Evolutionary conservation across 345 rosid genomes (phyloP), one percentile per base, ranked within the genome.

Genomic region (Citropsis articulata): DNA sequence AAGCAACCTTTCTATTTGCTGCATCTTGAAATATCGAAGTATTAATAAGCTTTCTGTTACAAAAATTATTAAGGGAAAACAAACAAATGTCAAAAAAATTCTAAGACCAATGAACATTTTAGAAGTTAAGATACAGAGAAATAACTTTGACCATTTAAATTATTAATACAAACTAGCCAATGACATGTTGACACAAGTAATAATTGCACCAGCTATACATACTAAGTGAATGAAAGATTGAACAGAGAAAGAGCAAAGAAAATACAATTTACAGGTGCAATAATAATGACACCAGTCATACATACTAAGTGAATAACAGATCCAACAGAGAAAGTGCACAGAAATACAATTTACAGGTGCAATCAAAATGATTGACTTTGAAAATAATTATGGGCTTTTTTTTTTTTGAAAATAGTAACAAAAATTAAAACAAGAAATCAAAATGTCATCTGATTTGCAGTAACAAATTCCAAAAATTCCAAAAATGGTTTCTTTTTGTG

Each of bases 1-100:
- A 92, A 72, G 99, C 99, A 65, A 96, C 99, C 84, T 94, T 94
- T 83, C 99, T 88, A 74, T 94, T 96, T 80, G 98, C 89, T 61
- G 99, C 91, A 74, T 98, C 99, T 98, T 96, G 88, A 75, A 84
- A 78, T 75, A 68, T 59, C 24, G 25, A 2, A 7, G 64, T 30
- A 68, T 62, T 22, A 27, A 42, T 42, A 28, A 45, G 4, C 9
- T 7, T 40, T 62, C 48, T 25, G 7, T 16, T 13, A 1, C 12
- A 6, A 19, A 61, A 61, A 38, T 27, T 33, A 27, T 61, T 40
- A 67, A 25, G 7, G 35, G 24, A 53, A 66, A 69, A 76, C 4
- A 25, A 55, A 50, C 22, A 65, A 48, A 53, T n/a, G 33, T 28
- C 69, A 1, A 42, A 42, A 60, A 24, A 24, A n/a, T 24, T 55